Conservation (phyloP, 768 basidiomycete species). For the Trametopsis cervina region DNA sequence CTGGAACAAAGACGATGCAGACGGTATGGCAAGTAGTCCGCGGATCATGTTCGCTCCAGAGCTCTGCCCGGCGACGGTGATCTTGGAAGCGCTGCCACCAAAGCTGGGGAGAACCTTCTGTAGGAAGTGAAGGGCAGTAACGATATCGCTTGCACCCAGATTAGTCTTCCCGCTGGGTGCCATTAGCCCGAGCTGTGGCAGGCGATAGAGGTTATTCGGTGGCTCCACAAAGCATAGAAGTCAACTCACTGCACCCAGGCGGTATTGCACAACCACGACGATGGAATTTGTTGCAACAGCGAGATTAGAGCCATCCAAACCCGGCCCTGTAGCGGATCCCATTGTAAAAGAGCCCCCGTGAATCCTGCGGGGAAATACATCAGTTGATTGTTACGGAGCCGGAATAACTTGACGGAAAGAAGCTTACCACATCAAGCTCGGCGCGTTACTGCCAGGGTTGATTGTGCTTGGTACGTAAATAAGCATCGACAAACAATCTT, state of each 20-base stretch:
- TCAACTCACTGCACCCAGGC: slow-evolving; percentile 65
- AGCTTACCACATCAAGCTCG: slow-evolving; percentile 57
- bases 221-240: background rate
- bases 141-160: slow-evolving; percentile 61
- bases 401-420: slow-evolving; percentile 37
- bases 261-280: slow-evolving; percentile 78
- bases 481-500: slow-evolving; percentile 80
- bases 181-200: slow-evolving; percentile 63
- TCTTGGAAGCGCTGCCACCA: slow-evolving; percentile 55
- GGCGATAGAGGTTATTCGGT: too few relatives aligned
- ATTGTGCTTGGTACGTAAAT: slow-evolving; percentile 55
- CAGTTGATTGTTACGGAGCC: background rate
- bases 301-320: slow-evolving; percentile 71
- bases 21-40: slow-evolving; percentile 66
- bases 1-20: slow-evolving; percentile 64
- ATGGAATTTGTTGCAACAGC: slow-evolving; percentile 67
- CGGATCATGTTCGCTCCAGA: slow-evolving; percentile 74
- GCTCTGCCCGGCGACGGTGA: slow-evolving; percentile 81
- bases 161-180: slow-evolving; percentile 66
- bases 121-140: slow-evolving; percentile 60
- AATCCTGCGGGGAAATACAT: slow-evolving; percentile 43
- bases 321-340: slow-evolving; percentile 66
- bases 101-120: slow-evolving; percentile 51
- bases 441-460: slow-evolving; percentile 27
- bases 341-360: slow-evolving; percentile 79